Evolutionary conservation across 257 asterid species (phyloP).

Genomic region (Mentha longifolia): DNA sequence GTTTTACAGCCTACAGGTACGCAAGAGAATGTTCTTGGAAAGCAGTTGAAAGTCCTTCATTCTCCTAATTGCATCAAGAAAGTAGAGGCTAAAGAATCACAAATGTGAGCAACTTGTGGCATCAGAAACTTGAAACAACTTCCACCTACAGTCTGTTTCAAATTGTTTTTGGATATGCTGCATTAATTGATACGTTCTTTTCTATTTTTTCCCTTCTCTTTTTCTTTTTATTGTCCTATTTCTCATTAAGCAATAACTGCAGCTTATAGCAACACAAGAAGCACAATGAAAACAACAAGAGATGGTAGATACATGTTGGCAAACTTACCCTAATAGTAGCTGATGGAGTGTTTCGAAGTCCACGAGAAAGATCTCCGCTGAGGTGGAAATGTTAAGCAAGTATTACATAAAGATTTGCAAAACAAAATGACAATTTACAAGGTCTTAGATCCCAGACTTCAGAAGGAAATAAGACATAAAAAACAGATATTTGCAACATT

Average conservation of each 20-base stretch:
- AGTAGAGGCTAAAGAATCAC: no score
- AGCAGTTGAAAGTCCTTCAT: no score
- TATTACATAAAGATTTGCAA: conserved; percentile 19
- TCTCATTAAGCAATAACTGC: background rate
- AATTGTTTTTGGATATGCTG: no score
- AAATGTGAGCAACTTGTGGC: no score
- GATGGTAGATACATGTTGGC: conserved; percentile 21
- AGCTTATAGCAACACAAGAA: conserved; percentile 19
- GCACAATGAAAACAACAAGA: conserved; percentile 9
- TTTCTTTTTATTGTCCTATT: no score
- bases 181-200: no score
- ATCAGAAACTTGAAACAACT: no score
- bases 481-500: conserved; percentile 13
- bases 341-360: conserved; percentile 81
- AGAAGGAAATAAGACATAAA: conserved; percentile 1
- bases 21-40: no score
- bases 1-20: no score
- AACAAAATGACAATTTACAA: conserved; percentile 12
- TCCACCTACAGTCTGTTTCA: no score
- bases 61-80: no score
- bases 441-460: conserved; percentile 13
- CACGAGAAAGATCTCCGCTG: conserved; percentile 88
- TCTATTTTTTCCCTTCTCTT: no score
- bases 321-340: conserved; percentile 75
- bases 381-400: conserved; percentile 39